Base-by-base conservation (phyloP, 345 rosid genomes). In the Garcia nutans region DNA sequence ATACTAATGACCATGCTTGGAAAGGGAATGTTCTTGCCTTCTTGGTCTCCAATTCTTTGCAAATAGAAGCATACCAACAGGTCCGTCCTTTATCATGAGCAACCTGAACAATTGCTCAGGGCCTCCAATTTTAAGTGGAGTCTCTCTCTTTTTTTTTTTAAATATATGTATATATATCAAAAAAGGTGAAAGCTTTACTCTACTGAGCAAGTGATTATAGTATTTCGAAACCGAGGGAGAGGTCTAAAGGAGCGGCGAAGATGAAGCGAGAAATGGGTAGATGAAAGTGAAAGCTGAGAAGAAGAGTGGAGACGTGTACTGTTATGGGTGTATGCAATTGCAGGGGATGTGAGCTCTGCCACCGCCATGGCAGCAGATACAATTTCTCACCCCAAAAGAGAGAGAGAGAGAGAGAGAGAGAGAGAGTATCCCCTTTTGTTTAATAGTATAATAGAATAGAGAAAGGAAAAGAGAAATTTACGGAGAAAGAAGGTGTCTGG, bases 121-220 rank as follows among this genome's bases (percentile, higher is more conserved):
- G n/a, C n/a, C n/a, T n/a, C n/a, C n/a, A n/a, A n/a, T n/a, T n/a
- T n/a, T n/a, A n/a, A n/a, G n/a, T n/a, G n/a, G n/a, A n/a, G n/a
- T n/a, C n/a, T n/a, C n/a, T n/a, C n/a, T n/a, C n/a, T n/a, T n/a
- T n/a, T n/a, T n/a, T n/a, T n/a, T n/a, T n/a, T n/a, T n/a, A n/a
- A n/a, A n/a, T n/a, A n/a, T n/a, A n/a, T n/a, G n/a, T n/a, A n/a
- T n/a, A n/a, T n/a, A n/a, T n/a, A n/a, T n/a, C n/a, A 15, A 54
- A 19, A 62, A 2, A 31, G 5, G 24, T 11, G 58, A 52, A 13
- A 73, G 72, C 70, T 87, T 81, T 79, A 90, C 97, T 89, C 83
- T 16, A 89, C 88, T 65, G 97, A 95, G 89, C 99, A 93, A 80
- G 91, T 85, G 74, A 93, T 84, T 10, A 26, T 82, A 78, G 85